A percentile compares a stretch with the other conserved stretches of the same genome.
phyloP scores from a whole-genome alignment of 148 eudicot genomes.

The Persicaria maculosa region DNA sequence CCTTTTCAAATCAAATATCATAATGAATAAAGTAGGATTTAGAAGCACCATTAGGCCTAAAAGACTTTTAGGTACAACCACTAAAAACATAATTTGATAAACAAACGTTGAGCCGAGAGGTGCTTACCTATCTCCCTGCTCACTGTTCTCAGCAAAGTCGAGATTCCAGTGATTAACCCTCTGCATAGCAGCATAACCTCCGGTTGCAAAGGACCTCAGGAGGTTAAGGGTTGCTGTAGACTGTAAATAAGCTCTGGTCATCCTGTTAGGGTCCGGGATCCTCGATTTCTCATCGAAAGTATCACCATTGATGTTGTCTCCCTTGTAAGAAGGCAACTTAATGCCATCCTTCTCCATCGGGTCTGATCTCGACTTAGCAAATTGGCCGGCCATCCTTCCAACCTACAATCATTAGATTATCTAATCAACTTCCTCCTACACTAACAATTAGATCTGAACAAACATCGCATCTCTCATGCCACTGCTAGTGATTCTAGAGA shows the following conservation, averaged over 20 bases:
- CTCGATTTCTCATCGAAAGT: slow-evolving; percentile 34
- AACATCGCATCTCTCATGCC: no score
- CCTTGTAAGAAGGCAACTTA: slow-evolving; percentile 41
- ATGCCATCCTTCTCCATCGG: slow-evolving; percentile 31
- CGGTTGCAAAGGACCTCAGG: slow-evolving; percentile 43
- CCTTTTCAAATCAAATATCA: neutral
- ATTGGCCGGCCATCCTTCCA: slow-evolving; percentile 53
- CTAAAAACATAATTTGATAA: no score
- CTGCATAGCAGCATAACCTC: slow-evolving; percentile 55
- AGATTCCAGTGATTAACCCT: slow-evolving; percentile 47
- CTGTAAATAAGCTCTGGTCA: slow-evolving; percentile 36
- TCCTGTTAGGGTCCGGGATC: slow-evolving; percentile 38
- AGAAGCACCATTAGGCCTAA: no score
- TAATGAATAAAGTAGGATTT: neutral
- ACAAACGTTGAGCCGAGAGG: neutral
- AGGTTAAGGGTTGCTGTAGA: slow-evolving; percentile 41
- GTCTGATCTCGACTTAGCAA: slow-evolving; percentile 47
- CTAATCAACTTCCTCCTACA: no score
- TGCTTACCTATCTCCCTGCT: slow-evolving; percentile 39
- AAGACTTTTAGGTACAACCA: no score
- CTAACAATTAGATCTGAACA: no score
- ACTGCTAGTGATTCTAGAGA: no score
- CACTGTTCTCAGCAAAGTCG: slow-evolving; percentile 40
- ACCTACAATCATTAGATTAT: slow-evolving; percentile 21
- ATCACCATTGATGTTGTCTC: slow-evolving; percentile 43